A percentile compares a stretch with the other conserved stretches of the same genome.
phyloP scores from a whole-genome alignment of 192 early-diverging fungal genomes.

The Backusella morwellensis region DNA sequence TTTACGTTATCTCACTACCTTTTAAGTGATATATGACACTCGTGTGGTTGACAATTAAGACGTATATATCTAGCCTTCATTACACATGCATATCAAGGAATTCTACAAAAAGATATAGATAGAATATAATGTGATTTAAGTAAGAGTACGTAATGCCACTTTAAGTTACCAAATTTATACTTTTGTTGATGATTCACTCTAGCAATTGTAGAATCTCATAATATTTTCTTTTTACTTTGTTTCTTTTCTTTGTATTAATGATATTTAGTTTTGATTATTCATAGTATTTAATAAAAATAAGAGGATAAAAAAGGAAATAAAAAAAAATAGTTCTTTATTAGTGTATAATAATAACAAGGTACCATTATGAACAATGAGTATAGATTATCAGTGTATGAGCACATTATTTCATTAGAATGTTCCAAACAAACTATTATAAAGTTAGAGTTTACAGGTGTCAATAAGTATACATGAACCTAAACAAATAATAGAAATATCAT shows the following conservation, averaged over 20 bases:
- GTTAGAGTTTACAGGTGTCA: neutral
- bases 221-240: neutral
- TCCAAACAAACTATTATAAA: neutral
- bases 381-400: neutral
- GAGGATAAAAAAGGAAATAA: neutral
- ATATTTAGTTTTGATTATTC: neutral
- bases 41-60: no score
- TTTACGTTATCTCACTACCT: no score
- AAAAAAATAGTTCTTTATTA: no score
- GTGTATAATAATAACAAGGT: no score
- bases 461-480: neutral
- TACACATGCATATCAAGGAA: no score
- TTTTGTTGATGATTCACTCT: neutral
- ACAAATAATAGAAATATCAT: neutral
- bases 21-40: no score
- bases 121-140: no score
- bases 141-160: neutral
- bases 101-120: no score
- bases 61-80: no score
- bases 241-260: neutral
- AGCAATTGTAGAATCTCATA: no score
- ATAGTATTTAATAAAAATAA: neutral
- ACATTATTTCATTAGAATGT: neutral
- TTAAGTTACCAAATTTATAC: neutral
- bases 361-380: neutral